Conservation (phyloP, 805 yeast genomes). For the Pichia kluyveri region DNA sequence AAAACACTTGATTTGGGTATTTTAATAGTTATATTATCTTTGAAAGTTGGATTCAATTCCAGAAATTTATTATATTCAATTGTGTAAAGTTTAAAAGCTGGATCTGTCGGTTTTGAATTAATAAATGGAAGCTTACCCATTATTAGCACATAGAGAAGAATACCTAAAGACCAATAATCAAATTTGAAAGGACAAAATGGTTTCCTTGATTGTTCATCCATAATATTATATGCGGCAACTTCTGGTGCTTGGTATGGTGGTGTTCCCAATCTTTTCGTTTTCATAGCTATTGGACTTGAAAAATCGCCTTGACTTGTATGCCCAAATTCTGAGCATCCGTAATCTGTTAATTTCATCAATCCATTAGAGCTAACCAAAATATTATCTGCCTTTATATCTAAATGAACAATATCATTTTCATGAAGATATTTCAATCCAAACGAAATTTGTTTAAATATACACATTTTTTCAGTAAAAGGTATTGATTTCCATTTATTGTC, state of each 20-base stretch:
- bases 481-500: constrained; percentile 51
- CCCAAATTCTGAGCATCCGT: constrained; percentile 65
- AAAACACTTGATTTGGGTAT: constrained; percentile 34
- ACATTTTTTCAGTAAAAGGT: constrained; percentile 43
- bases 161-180: constrained; percentile 70
- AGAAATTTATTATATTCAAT: constrained; percentile 20
- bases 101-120: constrained; percentile 36
- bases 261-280: constrained; percentile 55
- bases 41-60: constrained; percentile 37
- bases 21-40: constrained; percentile 47
- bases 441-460: constrained; percentile 61
- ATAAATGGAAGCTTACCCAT: constrained; percentile 54
- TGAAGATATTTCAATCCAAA: constrained; percentile 57
- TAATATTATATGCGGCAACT: constrained; percentile 42
- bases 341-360: constrained; percentile 60
- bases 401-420: constrained; percentile 57
- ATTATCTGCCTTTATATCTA: constrained; percentile 72
- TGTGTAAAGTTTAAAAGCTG: constrained; percentile 48
- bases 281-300: constrained; percentile 27
- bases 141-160: constrained; percentile 52
- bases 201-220: constrained; percentile 14
- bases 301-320: constrained; percentile 45
- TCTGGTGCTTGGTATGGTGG: constrained; percentile 81
- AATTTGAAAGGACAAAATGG: constrained; percentile 50
- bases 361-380: constrained; percentile 52